Evolutionary conservation across 768 basidiomycete genomes (phyloP).

Genomic region (Lentinula guzmanii): DNA sequence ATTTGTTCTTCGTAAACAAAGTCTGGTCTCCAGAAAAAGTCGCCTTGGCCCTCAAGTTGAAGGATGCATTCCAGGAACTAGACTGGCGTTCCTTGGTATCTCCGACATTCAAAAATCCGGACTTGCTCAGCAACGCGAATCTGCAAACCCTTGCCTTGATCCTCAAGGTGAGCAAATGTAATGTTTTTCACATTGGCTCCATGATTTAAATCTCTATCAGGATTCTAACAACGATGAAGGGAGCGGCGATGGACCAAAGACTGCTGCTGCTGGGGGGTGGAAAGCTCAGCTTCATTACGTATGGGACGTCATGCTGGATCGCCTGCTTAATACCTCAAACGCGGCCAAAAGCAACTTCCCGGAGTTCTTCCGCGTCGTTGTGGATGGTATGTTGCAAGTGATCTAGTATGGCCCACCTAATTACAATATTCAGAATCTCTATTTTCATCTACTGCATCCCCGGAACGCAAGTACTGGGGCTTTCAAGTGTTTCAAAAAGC

Average conservation of each 20-base stretch:
- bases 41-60: constrained; percentile 69
- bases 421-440: constrained; percentile 60
- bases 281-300: constrained; percentile 90
- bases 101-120: constrained; percentile 72
- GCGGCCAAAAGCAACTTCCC: constrained; percentile 60
- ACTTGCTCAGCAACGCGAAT: constrained; percentile 68
- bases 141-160: constrained; percentile 68
- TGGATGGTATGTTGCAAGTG: constrained; percentile 63
- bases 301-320: constrained; percentile 81
- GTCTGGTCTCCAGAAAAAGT: constrained; percentile 88
- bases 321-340: constrained; percentile 44
- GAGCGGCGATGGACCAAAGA: constrained; percentile 39
- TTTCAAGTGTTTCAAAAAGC: constrained; percentile 86
- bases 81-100: constrained; percentile 63
- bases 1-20: constrained; percentile 47
- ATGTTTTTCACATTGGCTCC: not conserved
- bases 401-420: not conserved
- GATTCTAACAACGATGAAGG: constrained; percentile 55
- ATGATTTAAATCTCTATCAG: constrained; percentile 23
- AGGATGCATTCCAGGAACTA: constrained; percentile 49
- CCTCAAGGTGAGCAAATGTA: constrained; percentile 58
- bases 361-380: constrained; percentile 87
- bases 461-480: constrained; percentile 93
- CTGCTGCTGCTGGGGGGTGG: constrained; percentile 54
- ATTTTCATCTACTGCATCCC: constrained; percentile 77